Percentiles rank a stretch among this genome's conserved stretches.
phyloP scores from a whole-genome alignment of 345 rosid genomes.

The Dipteronia sinensis region DNA sequence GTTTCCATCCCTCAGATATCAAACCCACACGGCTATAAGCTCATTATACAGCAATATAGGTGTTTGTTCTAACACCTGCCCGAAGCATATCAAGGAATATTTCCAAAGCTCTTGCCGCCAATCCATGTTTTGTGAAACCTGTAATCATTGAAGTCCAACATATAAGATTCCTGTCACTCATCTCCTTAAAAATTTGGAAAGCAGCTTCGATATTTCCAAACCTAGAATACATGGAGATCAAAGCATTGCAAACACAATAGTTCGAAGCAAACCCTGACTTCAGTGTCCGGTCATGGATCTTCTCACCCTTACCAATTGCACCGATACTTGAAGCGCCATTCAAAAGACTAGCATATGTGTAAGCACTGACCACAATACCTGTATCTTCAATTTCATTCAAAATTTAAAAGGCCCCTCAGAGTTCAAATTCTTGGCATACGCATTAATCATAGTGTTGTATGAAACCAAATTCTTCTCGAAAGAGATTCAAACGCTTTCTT shows the following conservation, averaged over 20 bases:
- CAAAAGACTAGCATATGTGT: constrained; percentile 68
- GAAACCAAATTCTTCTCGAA: constrained; percentile 66
- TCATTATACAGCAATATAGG: constrained; percentile 67
- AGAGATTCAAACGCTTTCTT: constrained; percentile 59
- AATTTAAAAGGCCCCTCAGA: constrained; percentile 48
- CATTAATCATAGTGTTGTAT: constrained; percentile 57
- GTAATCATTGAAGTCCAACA: constrained; percentile 85
- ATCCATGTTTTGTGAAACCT: constrained; percentile 75
- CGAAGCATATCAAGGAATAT: constrained; percentile 56
- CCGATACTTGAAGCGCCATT: constrained; percentile 66
- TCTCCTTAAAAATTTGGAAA: constrained; percentile 51
- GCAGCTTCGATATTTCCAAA: constrained; percentile 66
- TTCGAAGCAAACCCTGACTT: constrained; percentile 52
- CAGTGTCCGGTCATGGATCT: constrained; percentile 59
- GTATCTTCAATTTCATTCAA: constrained; percentile 42
- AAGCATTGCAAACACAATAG: constrained; percentile 51
- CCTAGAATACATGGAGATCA: constrained; percentile 78
- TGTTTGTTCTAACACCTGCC: constrained; percentile 54
- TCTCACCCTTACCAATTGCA: constrained; percentile 62
- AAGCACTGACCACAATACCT: constrained; percentile 50
- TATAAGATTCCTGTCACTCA: constrained; percentile 52
- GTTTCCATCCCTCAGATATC: constrained; percentile 63
- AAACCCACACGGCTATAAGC: constrained; percentile 80
- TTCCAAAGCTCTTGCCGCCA: constrained; percentile 56
- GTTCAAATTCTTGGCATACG: constrained; percentile 48